These are phyloP conservation scores for Hortaea sp. DNA, from an alignment of 2,329 filamentous ascomycete species.

Conservation along the genomic window DNA sequence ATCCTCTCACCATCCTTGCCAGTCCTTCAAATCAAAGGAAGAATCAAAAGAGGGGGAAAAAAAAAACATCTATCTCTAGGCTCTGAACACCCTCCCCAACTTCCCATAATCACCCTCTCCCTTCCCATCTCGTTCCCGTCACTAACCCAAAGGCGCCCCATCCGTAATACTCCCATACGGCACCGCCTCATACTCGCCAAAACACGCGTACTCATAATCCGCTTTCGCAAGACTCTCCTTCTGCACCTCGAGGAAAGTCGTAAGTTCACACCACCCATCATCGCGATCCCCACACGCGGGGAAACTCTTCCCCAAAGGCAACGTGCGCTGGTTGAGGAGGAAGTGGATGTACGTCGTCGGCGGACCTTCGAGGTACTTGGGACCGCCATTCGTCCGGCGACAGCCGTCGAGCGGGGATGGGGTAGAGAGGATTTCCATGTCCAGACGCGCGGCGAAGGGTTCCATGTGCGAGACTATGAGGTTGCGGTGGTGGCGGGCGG, in stretches of 20 bases:
- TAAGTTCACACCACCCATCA: constrained; percentile 69
- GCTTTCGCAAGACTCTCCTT: constrained; percentile 47
- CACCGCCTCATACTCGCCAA: constrained; percentile 43
- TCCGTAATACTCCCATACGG: constrained; percentile 42
- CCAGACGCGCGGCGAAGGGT: constrained; percentile 62
- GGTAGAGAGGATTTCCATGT: constrained; percentile 63
- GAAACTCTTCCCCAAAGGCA: constrained; percentile 59
- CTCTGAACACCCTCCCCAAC: no score
- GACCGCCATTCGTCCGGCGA: constrained; percentile 29
- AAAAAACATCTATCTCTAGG: no score
- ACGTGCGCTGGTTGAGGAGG: constrained; percentile 56
- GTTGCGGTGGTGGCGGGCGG: constrained; percentile 44
- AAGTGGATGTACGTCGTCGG: constrained; percentile 65
- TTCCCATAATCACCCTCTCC: no score
- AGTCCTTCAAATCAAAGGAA: no score
- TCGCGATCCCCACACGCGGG: constrained; percentile 53
- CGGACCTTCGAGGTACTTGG: constrained; percentile 37
- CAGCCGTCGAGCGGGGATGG: constrained; percentile 52
- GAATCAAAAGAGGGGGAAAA: no score
- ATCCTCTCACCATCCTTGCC: no score
- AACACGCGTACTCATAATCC: constrained; percentile 56
- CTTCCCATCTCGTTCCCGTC: no score
- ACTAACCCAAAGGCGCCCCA: constrained; percentile 32
- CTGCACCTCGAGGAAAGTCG: constrained; percentile 55
- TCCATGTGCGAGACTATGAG: constrained; percentile 58